These are phyloP conservation scores for Euclidium syriacum DNA, from an alignment of 345 rosid genomes.

Conservation along the genomic window DNA sequence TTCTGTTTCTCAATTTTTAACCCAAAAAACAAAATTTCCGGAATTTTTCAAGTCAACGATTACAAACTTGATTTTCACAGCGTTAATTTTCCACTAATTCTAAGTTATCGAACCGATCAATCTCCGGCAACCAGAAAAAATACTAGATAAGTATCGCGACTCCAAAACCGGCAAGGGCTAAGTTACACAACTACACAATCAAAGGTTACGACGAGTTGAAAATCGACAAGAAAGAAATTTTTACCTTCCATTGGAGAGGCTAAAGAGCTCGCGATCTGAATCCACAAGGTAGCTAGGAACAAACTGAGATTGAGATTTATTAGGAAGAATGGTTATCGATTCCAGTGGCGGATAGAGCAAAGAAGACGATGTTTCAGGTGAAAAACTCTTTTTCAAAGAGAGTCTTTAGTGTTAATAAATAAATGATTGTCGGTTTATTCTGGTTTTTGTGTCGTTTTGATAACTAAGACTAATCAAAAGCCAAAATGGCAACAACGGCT, in stretches of 20 bases:
- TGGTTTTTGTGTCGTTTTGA: too few species aligned
- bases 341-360: too few species aligned
- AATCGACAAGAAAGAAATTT: background rate
- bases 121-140: background rate
- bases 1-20: background rate
- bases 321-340: too few species aligned
- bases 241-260: slow-evolving; percentile 28
- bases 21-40: background rate
- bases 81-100: background rate
- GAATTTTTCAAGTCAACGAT: background rate
- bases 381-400: too few species aligned
- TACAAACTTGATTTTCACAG: background rate
- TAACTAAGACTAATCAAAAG: too few species aligned
- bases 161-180: background rate
- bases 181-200: background rate
- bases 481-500: slow-evolving; percentile 29
- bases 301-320: too few species aligned
- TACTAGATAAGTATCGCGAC: background rate
- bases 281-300: too few species aligned
- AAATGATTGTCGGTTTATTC: too few species aligned
- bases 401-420: too few species aligned
- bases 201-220: background rate
- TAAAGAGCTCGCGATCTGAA: slow-evolving; percentile 8
- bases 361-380: too few species aligned
- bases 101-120: background rate